These are phyloP conservation scores for Radiomyces spectabilis DNA, from an alignment of 192 early-diverging fungal genomes.

Conservation along the genomic window DNA sequence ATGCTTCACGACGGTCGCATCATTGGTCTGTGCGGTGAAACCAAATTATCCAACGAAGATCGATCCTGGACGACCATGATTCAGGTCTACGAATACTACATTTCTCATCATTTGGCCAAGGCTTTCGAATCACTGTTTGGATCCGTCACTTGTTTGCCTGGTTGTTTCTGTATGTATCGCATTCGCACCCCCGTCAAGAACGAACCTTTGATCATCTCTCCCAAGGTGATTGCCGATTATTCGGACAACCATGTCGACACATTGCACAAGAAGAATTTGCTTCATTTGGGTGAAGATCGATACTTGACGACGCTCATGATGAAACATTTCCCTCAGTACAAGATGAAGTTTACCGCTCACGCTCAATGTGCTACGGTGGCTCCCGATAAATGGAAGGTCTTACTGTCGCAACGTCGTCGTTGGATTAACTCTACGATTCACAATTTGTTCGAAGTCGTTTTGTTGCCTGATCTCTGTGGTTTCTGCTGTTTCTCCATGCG, in stretches of 20 bases:
- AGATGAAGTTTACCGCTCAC: constrained; percentile 87
- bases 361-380: constrained; percentile 87
- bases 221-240: constrained; percentile 78
- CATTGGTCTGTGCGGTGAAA: constrained; percentile 93
- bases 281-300: constrained; percentile 94
- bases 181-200: constrained; percentile 58
- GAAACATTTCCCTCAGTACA: constrained; percentile 94
- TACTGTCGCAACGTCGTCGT: constrained; percentile 91
- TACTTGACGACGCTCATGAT: constrained; percentile 96
- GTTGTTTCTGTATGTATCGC: constrained; percentile 86
- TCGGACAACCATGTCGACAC: constrained; percentile 90
- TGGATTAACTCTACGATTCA: constrained; percentile 99
- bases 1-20: constrained; percentile 73
- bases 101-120: constrained; percentile 89
- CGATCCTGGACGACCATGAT: constrained; percentile 94
- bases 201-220: constrained; percentile 74
- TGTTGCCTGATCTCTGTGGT: constrained; percentile 84
- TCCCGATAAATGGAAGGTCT: constrained; percentile 82
- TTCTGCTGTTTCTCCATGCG: constrained; percentile 98
- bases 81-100: constrained; percentile 92
- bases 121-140: constrained; percentile 79
- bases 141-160: constrained; percentile 75
- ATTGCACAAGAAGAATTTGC: constrained; percentile 94
- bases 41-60: constrained; percentile 84
- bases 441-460: constrained; percentile 86